Percentiles rank a stretch among this genome's conserved stretches.
Evolutionary conservation across 768 basidiomycete species (phyloP).

Genomic region (Erythrobasidium yunnanense): DNA sequence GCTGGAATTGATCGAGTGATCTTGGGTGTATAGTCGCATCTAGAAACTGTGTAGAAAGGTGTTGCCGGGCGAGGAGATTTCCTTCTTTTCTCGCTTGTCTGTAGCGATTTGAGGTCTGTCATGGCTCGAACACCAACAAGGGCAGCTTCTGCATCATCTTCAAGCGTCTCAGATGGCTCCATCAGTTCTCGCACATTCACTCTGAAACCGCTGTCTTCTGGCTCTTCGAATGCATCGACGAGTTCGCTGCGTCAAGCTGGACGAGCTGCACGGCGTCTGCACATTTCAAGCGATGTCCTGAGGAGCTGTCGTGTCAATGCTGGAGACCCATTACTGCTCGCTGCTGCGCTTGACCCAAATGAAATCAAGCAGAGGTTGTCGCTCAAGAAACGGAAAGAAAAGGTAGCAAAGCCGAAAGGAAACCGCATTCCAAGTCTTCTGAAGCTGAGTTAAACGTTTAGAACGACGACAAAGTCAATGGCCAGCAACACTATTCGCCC

Average conservation of each 20-base stretch:
- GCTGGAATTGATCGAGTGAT: too few species aligned
- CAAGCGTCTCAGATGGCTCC: too few species aligned
- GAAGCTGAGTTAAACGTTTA: too few species aligned
- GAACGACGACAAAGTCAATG: too few species aligned
- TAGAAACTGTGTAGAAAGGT: too few species aligned
- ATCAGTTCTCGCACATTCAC: neutral
- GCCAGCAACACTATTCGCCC: neutral
- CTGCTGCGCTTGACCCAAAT: neutral
- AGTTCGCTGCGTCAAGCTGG: neutral
- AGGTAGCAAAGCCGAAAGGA: too few species aligned
- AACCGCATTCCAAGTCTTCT: too few species aligned
- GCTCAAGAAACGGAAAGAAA: neutral
- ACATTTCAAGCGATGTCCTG: slow-evolving; percentile 18
- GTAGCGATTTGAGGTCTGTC: too few species aligned
- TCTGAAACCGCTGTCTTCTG: neutral
- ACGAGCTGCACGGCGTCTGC: slow-evolving; percentile 14
- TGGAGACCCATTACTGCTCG: slow-evolving; percentile 16
- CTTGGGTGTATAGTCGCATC: too few species aligned
- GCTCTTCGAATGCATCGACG: neutral
- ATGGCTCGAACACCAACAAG: neutral
- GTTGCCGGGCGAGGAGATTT: too few species aligned
- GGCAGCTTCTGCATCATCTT: neutral
- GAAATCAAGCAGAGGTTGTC: slow-evolving; percentile 15
- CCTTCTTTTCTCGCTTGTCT: too few species aligned
- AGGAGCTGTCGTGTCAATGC: neutral